Percentiles rank a stretch among this genome's conserved stretches.
phyloP scores from a whole-genome alignment of 2,329 filamentous ascomycete genomes.

The Arthrocladium fulminans region DNA sequence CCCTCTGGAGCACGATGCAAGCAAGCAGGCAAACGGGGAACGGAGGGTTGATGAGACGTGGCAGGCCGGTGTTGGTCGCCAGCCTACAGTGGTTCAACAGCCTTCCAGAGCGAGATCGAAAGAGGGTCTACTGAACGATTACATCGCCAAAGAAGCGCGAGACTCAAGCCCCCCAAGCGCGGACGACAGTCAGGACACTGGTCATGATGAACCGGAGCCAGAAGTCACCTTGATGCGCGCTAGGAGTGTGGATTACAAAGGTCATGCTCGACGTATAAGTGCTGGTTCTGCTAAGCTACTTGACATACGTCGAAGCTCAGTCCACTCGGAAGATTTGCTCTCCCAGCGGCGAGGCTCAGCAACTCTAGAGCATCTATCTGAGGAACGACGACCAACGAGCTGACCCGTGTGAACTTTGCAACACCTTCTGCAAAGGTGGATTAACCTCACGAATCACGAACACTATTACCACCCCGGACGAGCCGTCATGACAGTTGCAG shows the following conservation, averaged over 20 bases:
- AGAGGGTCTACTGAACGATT: conserved; percentile 51
- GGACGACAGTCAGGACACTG: conserved; percentile 26
- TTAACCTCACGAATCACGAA: conserved; percentile 8
- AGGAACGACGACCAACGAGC: neutral
- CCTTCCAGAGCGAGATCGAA: conserved; percentile 51
- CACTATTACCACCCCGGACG: neutral
- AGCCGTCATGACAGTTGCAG: neutral
- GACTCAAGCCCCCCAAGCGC: conserved; percentile 28
- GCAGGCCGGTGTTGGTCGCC: conserved; percentile 46
- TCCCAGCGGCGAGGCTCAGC: neutral
- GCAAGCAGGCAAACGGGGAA: conserved; percentile 17
- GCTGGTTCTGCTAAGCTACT: conserved; percentile 69
- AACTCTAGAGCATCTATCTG: neutral
- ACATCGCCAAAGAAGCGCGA: conserved; percentile 27
- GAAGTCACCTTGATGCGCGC: conserved; percentile 43
- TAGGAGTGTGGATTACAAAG: conserved; percentile 59
- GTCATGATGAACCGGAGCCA: conserved; percentile 19
- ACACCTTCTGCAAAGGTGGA: too few species aligned
- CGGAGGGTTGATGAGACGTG: conserved; percentile 33
- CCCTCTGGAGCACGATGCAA: conserved; percentile 14
- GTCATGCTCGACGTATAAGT: conserved; percentile 63
- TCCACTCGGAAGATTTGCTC: conserved; percentile 35
- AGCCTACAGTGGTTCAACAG: conserved; percentile 57
- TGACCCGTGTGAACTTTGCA: too few species aligned
- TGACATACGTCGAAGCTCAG: conserved; percentile 52